Evolutionary conservation across 2,329 filamentous ascomycete genomes (phyloP).

Genomic region (Fusarium agapanthi): DNA sequence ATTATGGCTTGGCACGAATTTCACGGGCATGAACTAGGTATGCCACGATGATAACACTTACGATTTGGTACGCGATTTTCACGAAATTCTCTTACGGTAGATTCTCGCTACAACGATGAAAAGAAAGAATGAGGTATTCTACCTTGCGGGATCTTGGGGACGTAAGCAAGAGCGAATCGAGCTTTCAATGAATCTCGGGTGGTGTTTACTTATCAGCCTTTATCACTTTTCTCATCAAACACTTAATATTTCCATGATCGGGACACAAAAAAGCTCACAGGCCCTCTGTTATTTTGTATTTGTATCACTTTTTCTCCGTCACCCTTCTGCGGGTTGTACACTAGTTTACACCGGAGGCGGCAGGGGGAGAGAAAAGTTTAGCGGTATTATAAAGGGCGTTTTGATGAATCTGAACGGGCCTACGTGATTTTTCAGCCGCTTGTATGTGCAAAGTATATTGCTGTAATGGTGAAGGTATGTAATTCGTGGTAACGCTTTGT

Average conservation of each 20-base stretch:
- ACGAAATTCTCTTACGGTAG: slow-evolving; percentile 51
- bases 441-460: slow-evolving; percentile 2
- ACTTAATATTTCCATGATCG: slow-evolving; percentile 45
- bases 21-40: slow-evolving; percentile 37
- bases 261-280: slow-evolving; percentile 41
- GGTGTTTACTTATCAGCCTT: slow-evolving; percentile 42
- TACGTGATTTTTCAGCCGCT: slow-evolving; percentile 1
- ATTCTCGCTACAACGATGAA: slow-evolving; percentile 46
- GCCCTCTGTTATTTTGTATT: slow-evolving; percentile 47
- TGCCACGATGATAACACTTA: slow-evolving; percentile 48
- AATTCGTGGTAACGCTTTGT: not conserved
- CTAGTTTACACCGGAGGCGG: slow-evolving; percentile 47
- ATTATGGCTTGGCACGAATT: slow-evolving; percentile 36
- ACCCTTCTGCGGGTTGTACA: slow-evolving; percentile 49
- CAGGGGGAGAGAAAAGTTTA: slow-evolving; percentile 45
- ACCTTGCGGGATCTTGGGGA: slow-evolving; percentile 41
- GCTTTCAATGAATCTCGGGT: slow-evolving; percentile 41
- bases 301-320: slow-evolving; percentile 47
- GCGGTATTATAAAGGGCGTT: slow-evolving; percentile 48
- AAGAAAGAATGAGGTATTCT: slow-evolving; percentile 38
- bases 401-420: slow-evolving; percentile 34
- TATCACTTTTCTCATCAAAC: slow-evolving; percentile 42
- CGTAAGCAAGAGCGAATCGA: slow-evolving; percentile 40
- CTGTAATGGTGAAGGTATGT: not conserved
- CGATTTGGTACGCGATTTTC: slow-evolving; percentile 52